Evolutionary conservation across 2,329 filamentous ascomycete species (phyloP), one percentile per base, ranked within the genome.

Genomic region (Gliomastix tumulicola): DNA sequence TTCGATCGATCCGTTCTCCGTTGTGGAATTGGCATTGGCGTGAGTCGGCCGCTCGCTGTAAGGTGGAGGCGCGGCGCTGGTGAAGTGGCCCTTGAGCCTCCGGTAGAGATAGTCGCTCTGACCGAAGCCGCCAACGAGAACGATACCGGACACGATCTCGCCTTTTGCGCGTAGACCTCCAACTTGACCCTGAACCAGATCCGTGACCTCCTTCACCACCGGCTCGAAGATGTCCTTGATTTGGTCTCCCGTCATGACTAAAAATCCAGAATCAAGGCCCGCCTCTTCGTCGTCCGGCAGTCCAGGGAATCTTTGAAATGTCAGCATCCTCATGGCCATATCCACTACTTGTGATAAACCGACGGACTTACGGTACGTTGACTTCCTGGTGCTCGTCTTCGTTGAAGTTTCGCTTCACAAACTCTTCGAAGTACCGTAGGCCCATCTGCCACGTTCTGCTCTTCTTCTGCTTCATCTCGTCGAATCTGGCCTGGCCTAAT

Each of bases 331-430:
- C 6, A n/a, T n/a, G n/a, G n/a, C n/a, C n/a, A n/a, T n/a, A n/a
- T n/a, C n/a, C n/a, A n/a, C n/a, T n/a, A n/a, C n/a, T n/a, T n/a
- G n/a, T n/a, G n/a, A n/a, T n/a, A n/a, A n/a, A n/a, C n/a, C n/a
- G n/a, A n/a, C n/a, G 6, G 0, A 68, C 73, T 45, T 59, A 77
- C 72, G 84, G 84, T 5, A 89, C 74, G 40, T 88, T 88, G 40
- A 88, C 76, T 53, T 89, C 84, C 34, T 79, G 71, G 44, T 84
- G 76, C 50, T 88, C 84, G 32, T 87, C 82, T 49, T 85, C 81
- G 52, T 85, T 82, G 53, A 89, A 90, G 50, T 88, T 88, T 12
- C 85, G 74, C 60, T 90, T 90, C 12, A 90, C 84, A 53, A 87
- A 88, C 52, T 89, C 84, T 49, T 90, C 85, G 56, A 88, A 90